phyloP scores from a whole-genome alignment of 2,329 filamentous ascomycete species.

The Thyridium curvatum region DNA sequence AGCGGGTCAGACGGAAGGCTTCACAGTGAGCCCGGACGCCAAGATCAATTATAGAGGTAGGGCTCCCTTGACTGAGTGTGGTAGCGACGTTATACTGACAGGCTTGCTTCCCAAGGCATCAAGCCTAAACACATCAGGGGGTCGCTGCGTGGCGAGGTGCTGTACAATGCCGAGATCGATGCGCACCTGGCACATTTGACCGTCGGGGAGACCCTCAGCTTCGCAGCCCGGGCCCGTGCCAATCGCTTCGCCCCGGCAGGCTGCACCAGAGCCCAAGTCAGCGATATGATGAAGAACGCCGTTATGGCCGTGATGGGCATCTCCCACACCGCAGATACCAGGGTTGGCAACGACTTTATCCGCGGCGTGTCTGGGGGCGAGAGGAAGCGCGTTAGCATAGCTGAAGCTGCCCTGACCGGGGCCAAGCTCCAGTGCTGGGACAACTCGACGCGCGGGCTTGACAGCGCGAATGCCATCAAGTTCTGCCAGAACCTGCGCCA shows the following conservation, averaged over 20 bases:
- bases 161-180: conserved; percentile 62
- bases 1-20: neutral
- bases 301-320: conserved; percentile 66
- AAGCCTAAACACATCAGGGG: too few relatives aligned
- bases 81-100: too few relatives aligned
- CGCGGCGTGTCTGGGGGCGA: conserved; percentile 58
- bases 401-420: conserved; percentile 58
- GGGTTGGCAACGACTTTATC: conserved; percentile 62
- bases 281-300: conserved; percentile 41
- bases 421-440: conserved; percentile 62
- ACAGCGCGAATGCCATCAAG: conserved; percentile 70
- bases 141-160: conserved; percentile 22
- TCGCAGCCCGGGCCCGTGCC: conserved; percentile 50
- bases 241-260: too few relatives aligned
- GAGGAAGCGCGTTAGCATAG: conserved; percentile 70
- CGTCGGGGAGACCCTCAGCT: conserved; percentile 60
- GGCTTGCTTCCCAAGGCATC: too few relatives aligned
- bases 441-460: conserved; percentile 68
- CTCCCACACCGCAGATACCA: conserved; percentile 59
- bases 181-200: conserved; percentile 64
- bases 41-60: neutral
- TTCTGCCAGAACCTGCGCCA: conserved; percentile 66
- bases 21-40: neutral
- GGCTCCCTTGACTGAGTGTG: too few relatives aligned
- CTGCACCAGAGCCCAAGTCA: too few relatives aligned